phyloP scores from a whole-genome alignment of 768 basidiomycete genomes.

The Suillus brevipes region DNA sequence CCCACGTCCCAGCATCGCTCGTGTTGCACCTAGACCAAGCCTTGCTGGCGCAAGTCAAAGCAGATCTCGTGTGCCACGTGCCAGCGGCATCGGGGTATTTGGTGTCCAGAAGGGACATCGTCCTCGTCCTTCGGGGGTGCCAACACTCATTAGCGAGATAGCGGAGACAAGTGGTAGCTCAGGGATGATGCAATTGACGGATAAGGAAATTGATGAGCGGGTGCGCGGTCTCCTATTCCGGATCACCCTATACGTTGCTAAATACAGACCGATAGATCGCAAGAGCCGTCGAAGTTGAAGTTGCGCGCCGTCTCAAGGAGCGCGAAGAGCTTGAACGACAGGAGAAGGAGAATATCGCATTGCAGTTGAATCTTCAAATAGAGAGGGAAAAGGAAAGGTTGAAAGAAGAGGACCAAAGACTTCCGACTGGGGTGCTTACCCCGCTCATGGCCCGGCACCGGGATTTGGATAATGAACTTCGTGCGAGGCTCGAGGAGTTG shows the following conservation, averaged over 20 bases:
- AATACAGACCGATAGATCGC: conserved; percentile 50
- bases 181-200: conserved; percentile 40
- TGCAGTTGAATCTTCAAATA: conserved; percentile 16
- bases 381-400: conserved; percentile 14
- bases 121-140: conserved; percentile 20
- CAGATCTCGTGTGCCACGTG: conserved; percentile 32
- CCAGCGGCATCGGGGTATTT: conserved; percentile 28
- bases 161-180: conserved; percentile 13
- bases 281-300: conserved; percentile 72
- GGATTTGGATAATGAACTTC: conserved; percentile 69
- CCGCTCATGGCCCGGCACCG: conserved; percentile 63
- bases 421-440: conserved; percentile 48
- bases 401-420: conserved; percentile 15
- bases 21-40: conserved; percentile 2
- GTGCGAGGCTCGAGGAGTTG: conserved; percentile 62
- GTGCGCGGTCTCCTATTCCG: conserved; percentile 38
- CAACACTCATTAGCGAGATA: conserved; percentile 17
- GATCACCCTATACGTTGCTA: conserved; percentile 5
- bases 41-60: conserved; percentile 5
- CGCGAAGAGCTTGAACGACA: conserved; percentile 35
- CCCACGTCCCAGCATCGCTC: conserved; percentile 20
- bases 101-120: conserved; percentile 10
- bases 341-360: conserved; percentile 28
- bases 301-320: conserved; percentile 59
- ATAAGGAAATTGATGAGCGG: conserved; percentile 74